Evolutionary conservation across 768 basidiomycete species (phyloP), one percentile per base, ranked within the genome.

Genomic region (Dentipellis sp.): DNA sequence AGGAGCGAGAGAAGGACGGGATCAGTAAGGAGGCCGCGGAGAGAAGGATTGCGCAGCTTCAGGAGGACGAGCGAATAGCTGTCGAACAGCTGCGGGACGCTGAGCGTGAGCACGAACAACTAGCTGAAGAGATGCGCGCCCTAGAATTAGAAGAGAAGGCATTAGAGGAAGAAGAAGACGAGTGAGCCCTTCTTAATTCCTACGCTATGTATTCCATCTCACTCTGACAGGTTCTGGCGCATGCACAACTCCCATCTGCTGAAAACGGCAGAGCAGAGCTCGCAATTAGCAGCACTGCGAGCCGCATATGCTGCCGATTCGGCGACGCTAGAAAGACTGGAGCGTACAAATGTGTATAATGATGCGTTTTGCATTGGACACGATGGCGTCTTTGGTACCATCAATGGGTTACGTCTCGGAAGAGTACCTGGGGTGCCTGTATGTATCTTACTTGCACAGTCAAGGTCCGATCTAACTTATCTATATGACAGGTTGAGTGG

Each of bases 281-380:
- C 84, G 16, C 84, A 88, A 62, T 69, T 88, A 42, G 81, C 86
- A 21, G 83, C 86, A 1, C 71, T 93, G 52, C 78, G 85, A 37
- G 84, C 88, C 10, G 86, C 89, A 7, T 90, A 91, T 62, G 83
- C 84, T 19, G 81, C 86, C 21, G 91, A 91, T 64, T 78, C 86
- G 17, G 79, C 78, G 10, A 85, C 84, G 3, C 76, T 90, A 14
- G 90, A 92, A 66, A 88, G 90, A 68, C 77, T 97, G 10, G 88
- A 93, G 66, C 81, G 87, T 53, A 92, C 92, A 2, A 97, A 97
- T 65, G 93, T 97, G 21, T 95, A 95, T 73, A 93, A 93, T 58
- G 93, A 97, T 63, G 90, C 92, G 0, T 97, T 97, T 66, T 94
- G 91, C 64, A 94, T 95, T 62, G 92, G 93, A 2, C 91, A 94